Base-by-base conservation (phyloP, 2,329 filamentous ascomycete genomes). In the Fusarium fujikuroi region DNA sequence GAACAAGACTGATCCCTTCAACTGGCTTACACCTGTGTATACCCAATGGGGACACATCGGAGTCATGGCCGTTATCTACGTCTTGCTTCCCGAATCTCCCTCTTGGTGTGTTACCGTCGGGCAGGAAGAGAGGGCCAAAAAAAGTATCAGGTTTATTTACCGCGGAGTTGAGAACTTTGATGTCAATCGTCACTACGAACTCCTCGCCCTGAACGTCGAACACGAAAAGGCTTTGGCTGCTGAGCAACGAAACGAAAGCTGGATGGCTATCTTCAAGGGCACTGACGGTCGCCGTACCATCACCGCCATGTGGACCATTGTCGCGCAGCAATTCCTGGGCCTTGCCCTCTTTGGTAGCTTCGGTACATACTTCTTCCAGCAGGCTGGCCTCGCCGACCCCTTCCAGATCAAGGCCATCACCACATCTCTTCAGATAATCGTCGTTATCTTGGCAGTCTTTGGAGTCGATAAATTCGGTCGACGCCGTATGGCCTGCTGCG, bases 301-400 rank as follows among this genome's bases (percentile, higher is more conserved):
- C 9, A 75, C 78, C 18, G 70, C 81, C 7, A 60, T 76, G 23
- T 81, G 78, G 78, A 77, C 79, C 2, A 63, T 75, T 37, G 37
- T 76, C 21, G 59, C 72, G 7, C 72, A 79, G 60, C 70, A 74
- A 19, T 74, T 75, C 42, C 43, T 70, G 5, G 72, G 72, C 12
- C 60, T 74, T 8, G 69, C 70, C 1, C 56, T 74, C 4, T 73
- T 74, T 52, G 43, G 40, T 2, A 73, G 88, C 63, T 92, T 91
- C 71, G 90, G 88, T 2, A 91, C 75, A 42, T 82, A 81, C 64
- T 82, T 82, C 53, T 82, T 82, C 44, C 77, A 80, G 52, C 80
- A 81, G 52, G 80, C 80, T 18, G 81, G 81, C 6, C 42, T 79
- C 0, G 42, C 60, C 10, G 70, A 77, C 11, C 75, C 77, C 0